Evolutionary conservation across 306 rosid species (phyloP), one percentile per base, ranked within the genome.

Genomic region (Senna siamea): DNA sequence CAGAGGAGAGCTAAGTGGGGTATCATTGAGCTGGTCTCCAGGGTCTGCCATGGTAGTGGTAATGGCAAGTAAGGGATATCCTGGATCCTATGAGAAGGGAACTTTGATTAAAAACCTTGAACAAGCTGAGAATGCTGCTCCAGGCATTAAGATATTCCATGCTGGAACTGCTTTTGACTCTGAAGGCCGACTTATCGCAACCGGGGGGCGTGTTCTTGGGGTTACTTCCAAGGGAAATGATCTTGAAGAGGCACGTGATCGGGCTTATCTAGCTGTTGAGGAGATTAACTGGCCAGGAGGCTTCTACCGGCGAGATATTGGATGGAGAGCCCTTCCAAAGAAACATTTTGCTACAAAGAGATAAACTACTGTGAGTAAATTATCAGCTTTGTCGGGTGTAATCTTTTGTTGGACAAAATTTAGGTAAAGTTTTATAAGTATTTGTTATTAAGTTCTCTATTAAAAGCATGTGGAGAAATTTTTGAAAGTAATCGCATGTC

Each of bases 1-100:
- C 79, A 83, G 87, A 80, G 99, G 99, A 71, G 86, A 88, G 83
- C 82, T 94, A 72, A 86, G 78, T 55, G 93, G 85, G 67, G 90
- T 92, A 50, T 83, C 93, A 0, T 72, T 94, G 81, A 77, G 85
- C 73, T 94, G 99, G 99, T 94, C 98, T 4, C 84, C 90, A 0
- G 97, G 93, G 18, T 92, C 96, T 19, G 96, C 99, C 52, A 88
- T 94, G 96, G 97, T 94, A 55, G 99, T 94, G 62, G 99, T 94
- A 71, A 88, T 94, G 99, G 99, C 99, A 70, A 92, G 96, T 85
- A 86, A 88, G 4, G 99, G 99, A 38, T 94, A 94, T 76, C 98
- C 98, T 0, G 97, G 93, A 56, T 34, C 92, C 28, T 94, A 92
- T n/a, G 83, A 87, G 89, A 92, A 94, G 84, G 99, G 97, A 75